phyloP scores from a whole-genome alignment of 2,329 filamentous ascomycete species.

The Paraphaeosphaeria sporulosa region DNA sequence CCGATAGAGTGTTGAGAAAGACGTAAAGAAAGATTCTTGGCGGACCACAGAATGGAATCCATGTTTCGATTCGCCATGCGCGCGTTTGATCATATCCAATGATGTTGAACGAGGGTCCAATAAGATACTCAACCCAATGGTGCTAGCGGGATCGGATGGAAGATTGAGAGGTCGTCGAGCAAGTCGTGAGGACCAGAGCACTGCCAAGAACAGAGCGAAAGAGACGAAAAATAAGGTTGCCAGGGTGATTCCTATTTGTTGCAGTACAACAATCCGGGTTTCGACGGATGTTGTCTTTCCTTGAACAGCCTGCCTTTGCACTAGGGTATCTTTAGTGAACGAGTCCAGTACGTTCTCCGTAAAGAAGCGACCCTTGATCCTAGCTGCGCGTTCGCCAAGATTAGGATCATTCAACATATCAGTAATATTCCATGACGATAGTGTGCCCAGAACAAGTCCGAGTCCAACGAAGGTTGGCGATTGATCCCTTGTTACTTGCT shows the following conservation, averaged over 20 bases:
- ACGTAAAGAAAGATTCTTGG: slow-evolving; percentile 21
- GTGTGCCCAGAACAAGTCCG: slow-evolving; percentile 20
- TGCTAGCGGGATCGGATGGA: slow-evolving; percentile 24
- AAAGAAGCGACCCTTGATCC: slow-evolving; percentile 29
- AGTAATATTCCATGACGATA: slow-evolving; percentile 19
- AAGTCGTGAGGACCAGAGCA: slow-evolving; percentile 23
- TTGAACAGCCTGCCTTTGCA: neutral
- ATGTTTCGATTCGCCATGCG: slow-evolving; percentile 17
- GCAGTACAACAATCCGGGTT: slow-evolving; percentile 24
- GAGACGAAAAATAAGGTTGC: slow-evolving; percentile 24
- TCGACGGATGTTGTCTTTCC: slow-evolving; percentile 17
- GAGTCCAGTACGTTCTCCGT: slow-evolving; percentile 24
- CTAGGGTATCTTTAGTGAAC: slow-evolving; percentile 10
- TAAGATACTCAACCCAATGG: slow-evolving; percentile 22
- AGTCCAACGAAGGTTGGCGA: slow-evolving; percentile 9
- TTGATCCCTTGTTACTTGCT: neutral
- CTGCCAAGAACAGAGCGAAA: slow-evolving; percentile 14
- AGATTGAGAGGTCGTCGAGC: slow-evolving; percentile 25
- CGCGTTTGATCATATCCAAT: slow-evolving; percentile 14
- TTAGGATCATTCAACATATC: slow-evolving; percentile 18
- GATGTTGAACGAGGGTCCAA: slow-evolving; percentile 6
- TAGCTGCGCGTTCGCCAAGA: slow-evolving; percentile 13
- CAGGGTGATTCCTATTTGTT: slow-evolving; percentile 24
- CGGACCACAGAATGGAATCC: slow-evolving; percentile 14
- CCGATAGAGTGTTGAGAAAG: neutral